Evolutionary conservation across 2,329 filamentous ascomycete genomes (phyloP).

Genomic region (Coniochaeta sp.): DNA sequence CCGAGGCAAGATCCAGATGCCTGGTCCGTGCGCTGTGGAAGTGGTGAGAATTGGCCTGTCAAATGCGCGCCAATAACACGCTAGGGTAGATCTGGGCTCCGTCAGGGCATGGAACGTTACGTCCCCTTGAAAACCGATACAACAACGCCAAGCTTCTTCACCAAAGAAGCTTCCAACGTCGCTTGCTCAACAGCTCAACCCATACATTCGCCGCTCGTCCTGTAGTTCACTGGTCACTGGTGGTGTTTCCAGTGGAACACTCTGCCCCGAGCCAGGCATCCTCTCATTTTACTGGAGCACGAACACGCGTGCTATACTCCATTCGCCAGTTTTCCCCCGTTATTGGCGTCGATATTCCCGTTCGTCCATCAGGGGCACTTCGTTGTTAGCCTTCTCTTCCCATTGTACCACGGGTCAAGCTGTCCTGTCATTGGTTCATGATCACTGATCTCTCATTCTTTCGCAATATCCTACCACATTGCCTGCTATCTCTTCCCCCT

Average conservation of each 20-base stretch:
- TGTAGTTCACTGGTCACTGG: too few relatives aligned
- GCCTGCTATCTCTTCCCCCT: background rate
- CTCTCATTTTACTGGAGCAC: background rate
- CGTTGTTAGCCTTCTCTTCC: background rate
- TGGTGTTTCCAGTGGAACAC: background rate
- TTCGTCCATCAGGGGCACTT: background rate
- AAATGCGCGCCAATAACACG: background rate
- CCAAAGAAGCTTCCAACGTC: background rate
- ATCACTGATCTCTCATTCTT: background rate
- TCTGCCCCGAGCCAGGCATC: background rate
- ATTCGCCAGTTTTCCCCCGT: too few relatives aligned
- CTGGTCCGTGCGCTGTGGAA: background rate
- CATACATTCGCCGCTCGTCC: background rate
- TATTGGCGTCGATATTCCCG: background rate
- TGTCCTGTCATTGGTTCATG: background rate
- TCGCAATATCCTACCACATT: conserved; percentile 3
- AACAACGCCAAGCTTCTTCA: background rate
- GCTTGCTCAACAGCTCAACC: background rate
- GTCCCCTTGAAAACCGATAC: conserved; percentile 6
- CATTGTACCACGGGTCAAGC: conserved; percentile 3
- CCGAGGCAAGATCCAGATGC: background rate
- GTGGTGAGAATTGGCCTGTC: too few relatives aligned
- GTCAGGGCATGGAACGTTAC: conserved; percentile 17
- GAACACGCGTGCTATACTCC: too few relatives aligned
- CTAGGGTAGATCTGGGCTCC: background rate